Evolutionary conservation across 495 filamentous ascomycete species (phyloP).

Genomic region (Alectoria sarmentosa): DNA sequence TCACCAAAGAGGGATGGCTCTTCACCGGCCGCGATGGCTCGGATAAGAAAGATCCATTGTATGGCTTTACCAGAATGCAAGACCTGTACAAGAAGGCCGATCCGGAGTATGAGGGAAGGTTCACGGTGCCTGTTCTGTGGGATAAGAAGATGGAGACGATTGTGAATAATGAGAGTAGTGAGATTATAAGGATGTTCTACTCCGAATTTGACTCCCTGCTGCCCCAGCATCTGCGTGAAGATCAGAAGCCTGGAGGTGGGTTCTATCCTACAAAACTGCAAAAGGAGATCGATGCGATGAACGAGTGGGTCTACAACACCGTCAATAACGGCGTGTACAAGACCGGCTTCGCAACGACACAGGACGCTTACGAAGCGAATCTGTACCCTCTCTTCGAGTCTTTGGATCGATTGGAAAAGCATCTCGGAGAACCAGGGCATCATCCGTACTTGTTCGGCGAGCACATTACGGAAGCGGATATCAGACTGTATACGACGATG

Average conservation of each 20-base stretch:
- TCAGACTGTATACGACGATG: slow-evolving; percentile 57
- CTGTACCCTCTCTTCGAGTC: slow-evolving; percentile 54
- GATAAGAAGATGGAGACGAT: slow-evolving; percentile 66
- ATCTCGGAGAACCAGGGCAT: slow-evolving; percentile 41
- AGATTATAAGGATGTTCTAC: slow-evolving; percentile 69
- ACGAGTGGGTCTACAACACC: slow-evolving; percentile 57
- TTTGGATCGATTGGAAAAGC: slow-evolving; percentile 55
- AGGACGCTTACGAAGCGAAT: slow-evolving; percentile 56
- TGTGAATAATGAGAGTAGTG: slow-evolving; percentile 79
- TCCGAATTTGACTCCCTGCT: slow-evolving; percentile 54
- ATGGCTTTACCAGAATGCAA: slow-evolving; percentile 56
- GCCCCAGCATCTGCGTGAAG: slow-evolving; percentile 42
- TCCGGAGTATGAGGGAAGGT: slow-evolving; percentile 62
- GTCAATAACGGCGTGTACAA: slow-evolving; percentile 72
- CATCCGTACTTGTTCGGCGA: slow-evolving; percentile 59
- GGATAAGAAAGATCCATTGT: slow-evolving; percentile 52
- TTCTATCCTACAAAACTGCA: slow-evolving; percentile 51
- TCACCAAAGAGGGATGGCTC: slow-evolving; percentile 62
- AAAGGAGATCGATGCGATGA: slow-evolving; percentile 52
- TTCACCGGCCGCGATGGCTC: slow-evolving; percentile 56
- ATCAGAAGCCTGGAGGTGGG: slow-evolving; percentile 38
- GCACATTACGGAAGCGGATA: slow-evolving; percentile 59
- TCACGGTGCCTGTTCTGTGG: slow-evolving; percentile 74
- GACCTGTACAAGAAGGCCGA: slow-evolving; percentile 67
- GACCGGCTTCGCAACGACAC: slow-evolving; percentile 57